Evolutionary conservation across 495 filamentous ascomycete species (phyloP), one percentile per base, ranked within the genome.

Genomic region (Talaromyces adpressus): DNA sequence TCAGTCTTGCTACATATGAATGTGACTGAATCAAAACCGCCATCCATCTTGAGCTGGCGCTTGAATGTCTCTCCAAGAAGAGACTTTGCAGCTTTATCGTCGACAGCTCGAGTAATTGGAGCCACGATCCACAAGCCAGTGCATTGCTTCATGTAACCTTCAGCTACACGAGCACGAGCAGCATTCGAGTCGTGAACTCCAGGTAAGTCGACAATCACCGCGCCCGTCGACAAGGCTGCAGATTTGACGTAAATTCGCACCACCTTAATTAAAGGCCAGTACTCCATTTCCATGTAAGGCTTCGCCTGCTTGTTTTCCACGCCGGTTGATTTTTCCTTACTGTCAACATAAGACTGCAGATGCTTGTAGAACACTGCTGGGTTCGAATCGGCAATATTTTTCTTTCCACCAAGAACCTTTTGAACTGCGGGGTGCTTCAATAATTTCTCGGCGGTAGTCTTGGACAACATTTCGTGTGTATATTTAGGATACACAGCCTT

Each of bases 1-100:
- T 91, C 88, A 5, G 85, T 86, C 70, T 90, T 90, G 14, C 81
- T 84, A 65, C 87, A 89, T 22, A 91, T 85, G 61, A 91, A 86
- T 0, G 80, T 87, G 16, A 91, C 75, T 7, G 68, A 63, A 0
- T 75, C 79, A 59, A 83, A 87, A 0, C 71, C 78, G 1, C 85
- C 82, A 62, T 90, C 87, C 67, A 86, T 84, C 58, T 87, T 81
- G 12, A 91, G 74, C 66, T 91, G 88, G 2, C 84, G 73, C 59
- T 81, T 84, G 75, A 90, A 89, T 0, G 79, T 73, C 30, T 86
- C 75, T 0, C 86, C 83, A 1, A 91, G 73, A 5, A 91, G 74
- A 1, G 73, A 75, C 57, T 86, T 82, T 0, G 87, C 86, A 0
- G 82, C 78, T 65, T 89, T 88, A 65, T 89, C 85, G 67, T 89